Conservation (phyloP, 176 grass and related monocot genomes). For the Saccharum officinarum region DNA sequence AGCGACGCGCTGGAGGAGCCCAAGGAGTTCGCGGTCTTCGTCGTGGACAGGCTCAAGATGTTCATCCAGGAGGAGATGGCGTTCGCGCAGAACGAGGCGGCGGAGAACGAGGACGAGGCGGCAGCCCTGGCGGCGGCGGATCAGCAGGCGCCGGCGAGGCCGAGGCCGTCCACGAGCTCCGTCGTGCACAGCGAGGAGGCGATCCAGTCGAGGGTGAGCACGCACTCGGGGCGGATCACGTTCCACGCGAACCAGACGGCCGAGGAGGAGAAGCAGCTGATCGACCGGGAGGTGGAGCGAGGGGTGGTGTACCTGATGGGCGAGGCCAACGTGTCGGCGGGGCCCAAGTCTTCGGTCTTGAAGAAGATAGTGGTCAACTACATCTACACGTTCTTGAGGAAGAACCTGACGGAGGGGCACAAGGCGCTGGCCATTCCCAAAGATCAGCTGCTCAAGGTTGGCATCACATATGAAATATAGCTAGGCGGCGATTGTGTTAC, state of each 20-base stretch:
- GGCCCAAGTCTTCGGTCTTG: slow-evolving; percentile 14
- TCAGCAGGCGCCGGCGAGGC: background rate
- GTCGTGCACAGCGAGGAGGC: slow-evolving; percentile 49
- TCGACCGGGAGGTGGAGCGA: slow-evolving; percentile 45
- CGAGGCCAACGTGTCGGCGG: slow-evolving; percentile 43
- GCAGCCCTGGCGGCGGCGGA: background rate
- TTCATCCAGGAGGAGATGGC: slow-evolving; percentile 56
- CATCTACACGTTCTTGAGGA: slow-evolving; percentile 64
- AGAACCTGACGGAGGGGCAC: slow-evolving; percentile 64
- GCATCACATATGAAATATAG: slow-evolving; percentile 80
- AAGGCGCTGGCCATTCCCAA: slow-evolving; percentile 53
- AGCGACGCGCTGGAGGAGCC: slow-evolving; percentile 45
- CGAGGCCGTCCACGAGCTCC: background rate
- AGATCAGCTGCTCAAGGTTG: slow-evolving; percentile 79
- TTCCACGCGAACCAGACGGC: background rate
- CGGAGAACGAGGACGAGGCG: background rate
- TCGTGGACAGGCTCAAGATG: slow-evolving; percentile 60
- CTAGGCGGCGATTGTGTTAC: background rate
- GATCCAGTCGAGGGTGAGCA: slow-evolving; percentile 16
- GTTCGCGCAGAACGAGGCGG: background rate
- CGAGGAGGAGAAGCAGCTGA: slow-evolving; percentile 51
- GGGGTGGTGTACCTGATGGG: slow-evolving; percentile 62
- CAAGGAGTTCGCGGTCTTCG: slow-evolving; percentile 55
- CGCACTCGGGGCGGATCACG: slow-evolving; percentile 25
- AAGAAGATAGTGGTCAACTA: slow-evolving; percentile 48